Evolutionary conservation across 2,329 filamentous ascomycete genomes (phyloP), one percentile per base, ranked within the genome.

Genomic region (Colletotrichum aenigma): DNA sequence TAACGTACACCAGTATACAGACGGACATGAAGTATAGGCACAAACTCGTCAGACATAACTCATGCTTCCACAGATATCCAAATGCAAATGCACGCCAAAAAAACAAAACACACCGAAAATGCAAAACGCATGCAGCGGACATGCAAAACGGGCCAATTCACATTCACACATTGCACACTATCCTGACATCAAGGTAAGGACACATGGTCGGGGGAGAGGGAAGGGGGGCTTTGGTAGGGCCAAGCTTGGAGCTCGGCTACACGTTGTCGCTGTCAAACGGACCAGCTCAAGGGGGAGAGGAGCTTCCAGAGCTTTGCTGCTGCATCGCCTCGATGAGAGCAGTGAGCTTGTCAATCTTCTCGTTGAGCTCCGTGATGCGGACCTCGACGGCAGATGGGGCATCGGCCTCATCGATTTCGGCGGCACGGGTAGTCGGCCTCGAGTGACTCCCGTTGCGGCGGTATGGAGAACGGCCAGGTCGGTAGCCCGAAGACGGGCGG

Each of bases 311-410:
- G 28, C 15, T 38, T 26, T 74, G 81, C 70, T 84, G 82, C 79
- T 91, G 90, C 80, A 92, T 82, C 6, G 85, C 83, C 77, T 90
- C 80, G 3, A 93, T 84, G 64, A 90, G 80, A 24, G 87, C 85
- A 0, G 91, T 91, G 77, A 93, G 83, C 71, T 88, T 88, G 77
- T 92, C 90, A 78, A 93, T 91, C 85, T 92, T 92, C 62, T 82
- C 83, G 56, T 87, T 86, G 78, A 93, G 81, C 77, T 92, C 91
- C 6, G 84, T 82, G 70, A 93, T 87, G 76, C 89, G 88, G 30
- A 87, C 85, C 78, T 92, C 90, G 55, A 87, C 81, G 16, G 84
- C 81, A 2, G 83, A 83, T 16, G 87, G 85, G 21, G 84, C 84
- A 55, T 86, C 82, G 38, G 81, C 78, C 4, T 66, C 75, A 58